phyloP scores from a whole-genome alignment of 177 flowering plant genomes.

The Telopea speciosissima region DNA sequence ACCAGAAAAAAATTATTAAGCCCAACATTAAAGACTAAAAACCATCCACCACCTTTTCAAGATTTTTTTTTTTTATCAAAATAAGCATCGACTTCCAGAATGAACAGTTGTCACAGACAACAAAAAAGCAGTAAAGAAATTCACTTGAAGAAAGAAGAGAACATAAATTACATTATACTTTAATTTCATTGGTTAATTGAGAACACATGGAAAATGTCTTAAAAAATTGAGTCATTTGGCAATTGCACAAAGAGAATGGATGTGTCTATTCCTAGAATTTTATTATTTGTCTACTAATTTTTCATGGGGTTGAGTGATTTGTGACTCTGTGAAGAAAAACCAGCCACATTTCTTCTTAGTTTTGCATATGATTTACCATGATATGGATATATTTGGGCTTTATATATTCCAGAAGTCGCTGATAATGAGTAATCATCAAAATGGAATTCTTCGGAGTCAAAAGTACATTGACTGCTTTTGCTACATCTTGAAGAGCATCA shows the following conservation, averaged over 20 bases:
- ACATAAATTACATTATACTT: too few species aligned
- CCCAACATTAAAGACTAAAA: not conserved
- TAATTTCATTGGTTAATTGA: too few species aligned
- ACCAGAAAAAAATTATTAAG: not conserved
- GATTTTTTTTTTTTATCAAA: not conserved
- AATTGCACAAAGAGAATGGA: too few species aligned
- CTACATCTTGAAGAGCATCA: conserved; percentile 90
- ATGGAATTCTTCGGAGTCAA: conserved; percentile 69
- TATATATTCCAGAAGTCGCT: conserved; percentile 66
- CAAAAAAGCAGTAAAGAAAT: too few species aligned
- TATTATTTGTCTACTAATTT: too few species aligned
- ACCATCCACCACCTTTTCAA: not conserved
- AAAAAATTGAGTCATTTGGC: too few species aligned
- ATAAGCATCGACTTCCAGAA: not conserved
- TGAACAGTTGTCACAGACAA: too few species aligned
- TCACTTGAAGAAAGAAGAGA: too few species aligned
- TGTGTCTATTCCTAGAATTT: too few species aligned
- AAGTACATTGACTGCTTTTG: conserved; percentile 78
- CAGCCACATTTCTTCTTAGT: not conserved
- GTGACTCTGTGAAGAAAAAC: too few species aligned
- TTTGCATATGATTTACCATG: conserved; percentile 53
- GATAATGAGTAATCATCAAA: conserved; percentile 90
- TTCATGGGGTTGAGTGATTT: too few species aligned
- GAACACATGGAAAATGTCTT: too few species aligned
- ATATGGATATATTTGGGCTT: conserved; percentile 73